Percentiles rank a stretch among this genome's conserved stretches.
Evolutionary conservation across 768 basidiomycete species (phyloP).

Genomic region (Hypholoma sublateritium): DNA sequence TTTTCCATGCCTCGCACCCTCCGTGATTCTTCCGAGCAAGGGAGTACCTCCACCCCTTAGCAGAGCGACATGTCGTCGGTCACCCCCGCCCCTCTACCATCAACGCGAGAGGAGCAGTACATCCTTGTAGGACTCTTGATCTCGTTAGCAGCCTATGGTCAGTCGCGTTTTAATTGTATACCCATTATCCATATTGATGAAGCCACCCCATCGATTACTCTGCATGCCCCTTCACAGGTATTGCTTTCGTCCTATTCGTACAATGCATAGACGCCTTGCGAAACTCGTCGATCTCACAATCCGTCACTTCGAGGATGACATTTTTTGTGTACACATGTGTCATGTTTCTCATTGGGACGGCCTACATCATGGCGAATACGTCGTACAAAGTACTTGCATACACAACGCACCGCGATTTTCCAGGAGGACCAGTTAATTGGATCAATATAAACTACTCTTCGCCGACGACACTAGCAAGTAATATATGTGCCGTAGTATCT

Average conservation of each 20-base stretch:
- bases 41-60: not conserved
- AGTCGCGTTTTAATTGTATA: not conserved
- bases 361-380: conserved; percentile 8
- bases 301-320: not conserved
- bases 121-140: conserved; percentile 6
- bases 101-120: conserved; percentile 4
- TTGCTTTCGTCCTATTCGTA: conserved; percentile 5
- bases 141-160: conserved; percentile 7
- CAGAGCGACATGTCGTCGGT: not conserved
- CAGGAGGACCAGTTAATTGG: conserved; percentile 7
- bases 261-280: conserved; percentile 4
- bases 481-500: conserved; percentile 7
- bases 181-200: not conserved
- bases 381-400: conserved; percentile 9
- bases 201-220: not conserved
- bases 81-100: not conserved
- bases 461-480: conserved; percentile 3
- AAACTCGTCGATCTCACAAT: not conserved
- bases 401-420: conserved; percentile 5
- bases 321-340: conserved; percentile 3
- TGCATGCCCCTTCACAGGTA: not conserved
- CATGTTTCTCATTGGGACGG: conserved; percentile 10
- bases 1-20: not conserved
- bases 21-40: not conserved
- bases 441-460: conserved; percentile 7